Evolutionary conservation across 495 filamentous ascomycete genomes (phyloP), one percentile per base, ranked within the genome.

Genomic region (Penicillium crystallinum): DNA sequence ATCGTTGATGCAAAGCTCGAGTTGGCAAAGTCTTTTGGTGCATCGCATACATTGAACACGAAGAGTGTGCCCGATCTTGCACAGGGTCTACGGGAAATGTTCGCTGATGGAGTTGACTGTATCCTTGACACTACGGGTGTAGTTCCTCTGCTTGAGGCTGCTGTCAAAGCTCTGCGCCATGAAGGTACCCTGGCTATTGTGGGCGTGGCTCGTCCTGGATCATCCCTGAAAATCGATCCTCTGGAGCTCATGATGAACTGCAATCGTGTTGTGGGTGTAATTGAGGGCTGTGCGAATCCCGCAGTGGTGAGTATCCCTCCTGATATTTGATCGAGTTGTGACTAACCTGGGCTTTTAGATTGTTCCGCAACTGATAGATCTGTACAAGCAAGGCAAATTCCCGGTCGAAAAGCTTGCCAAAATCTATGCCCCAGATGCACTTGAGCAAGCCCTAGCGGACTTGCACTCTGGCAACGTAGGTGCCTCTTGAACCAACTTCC

Each of bases 81-180:
- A 3, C 54, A 52, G 35, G 43, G 59, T 17, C 55, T 76, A 1
- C 40, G 53, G 1, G 50, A 34, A 15, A 48, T 69, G 11, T 69
- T 65, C 41, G 55, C 64, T 8, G 56, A 52, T 8, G 75, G 75
- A 0, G 62, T 65, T 33, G 53, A 71, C 56, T 55, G 71, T 27
- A 68, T 74, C 5, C 49, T 77, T 3, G 74, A 77, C 34, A 70
- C 71, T 1, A 75, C 73, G 1, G 74, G 73, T 2, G 63, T 71
- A 6, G 56, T 58, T 10, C 33, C 51, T 12, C 50, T 74, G 31
- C 56, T 75, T 5, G 44, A 68, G 47, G 60, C 50, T 1, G 58
- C 68, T 37, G 55, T 75, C 12, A 60, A 69, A 5, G 56, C 58
- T 1, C 34, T 77, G 45, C 70, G 58, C 1, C 64, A 69, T 45